Evolutionary conservation across 768 basidiomycete genomes (phyloP), one percentile per base, ranked within the genome.

Genomic region (Filobasidium floriforme): DNA sequence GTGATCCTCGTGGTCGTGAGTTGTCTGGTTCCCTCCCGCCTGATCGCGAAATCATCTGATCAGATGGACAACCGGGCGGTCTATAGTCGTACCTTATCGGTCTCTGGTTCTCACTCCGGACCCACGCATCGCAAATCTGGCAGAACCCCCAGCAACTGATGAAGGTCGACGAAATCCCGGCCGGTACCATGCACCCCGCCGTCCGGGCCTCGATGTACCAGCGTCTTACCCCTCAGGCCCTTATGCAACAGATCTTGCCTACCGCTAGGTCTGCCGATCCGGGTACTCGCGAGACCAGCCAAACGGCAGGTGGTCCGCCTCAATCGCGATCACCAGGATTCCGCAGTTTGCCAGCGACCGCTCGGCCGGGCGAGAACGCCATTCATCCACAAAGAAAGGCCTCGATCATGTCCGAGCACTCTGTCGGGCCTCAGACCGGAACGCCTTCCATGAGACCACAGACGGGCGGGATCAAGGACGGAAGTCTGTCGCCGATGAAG

Each of bases 71-170:
- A 37, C 40, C 15, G 3, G 19, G 18, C 44, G 44, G 19, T 52
- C 22, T 41, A 18, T 70, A 97, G 92, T 97, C 96, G 0, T 99
- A 99, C 78, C 84, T 97, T 55, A 85, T 98, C 66, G 96, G 96
- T 41, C 82, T 98, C 0, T 98, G 96, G 96, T 99, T 99, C 82
- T 97, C 96, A 44, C 85, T 99, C 19, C 88, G 91, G 57, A 99
- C 96, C 1, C 96, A 99, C 76, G 96, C 96, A 7, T 87, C 89
- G 15, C 96, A 98, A 76, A 99, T 99, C 71, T 99, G 96, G 96
- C 92, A 98, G 76, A 97, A 98, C 75, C 93, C 93, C 1, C 92
- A 80, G 68, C 77, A 77, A 41, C 69, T 78, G 11, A 76, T 79
- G 71, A 77, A 77, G 46, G 66, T 69, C 7, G 79, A 79, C 22